Conservation (phyloP, 176 grass and related monocot genomes). For the Panicum miliaceum region DNA sequence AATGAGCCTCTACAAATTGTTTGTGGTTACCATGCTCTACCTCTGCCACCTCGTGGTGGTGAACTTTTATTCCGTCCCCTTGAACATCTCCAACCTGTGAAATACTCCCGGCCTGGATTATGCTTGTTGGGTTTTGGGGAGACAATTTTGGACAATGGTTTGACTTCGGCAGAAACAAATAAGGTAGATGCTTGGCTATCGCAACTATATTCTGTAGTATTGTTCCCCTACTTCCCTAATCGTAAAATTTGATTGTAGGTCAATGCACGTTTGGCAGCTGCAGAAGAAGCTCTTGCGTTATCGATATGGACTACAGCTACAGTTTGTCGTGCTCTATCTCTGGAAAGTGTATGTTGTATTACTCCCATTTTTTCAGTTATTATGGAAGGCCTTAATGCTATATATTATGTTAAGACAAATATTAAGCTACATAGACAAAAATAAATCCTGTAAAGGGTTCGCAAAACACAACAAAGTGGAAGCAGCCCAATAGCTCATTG, state of each 20-base stretch:
- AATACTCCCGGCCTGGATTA: conserved; percentile 71
- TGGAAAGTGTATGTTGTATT: conserved; percentile 78
- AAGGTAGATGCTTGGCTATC: conserved; percentile 57
- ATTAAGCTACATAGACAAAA: not conserved
- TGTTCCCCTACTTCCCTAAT: conserved; percentile 34
- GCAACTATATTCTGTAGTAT: conserved; percentile 7
- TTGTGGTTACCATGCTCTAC: conserved; percentile 91
- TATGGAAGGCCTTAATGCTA: not conserved
- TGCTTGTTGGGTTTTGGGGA: conserved; percentile 64
- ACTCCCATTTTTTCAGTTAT: conserved; percentile 8
- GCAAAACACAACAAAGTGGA: not conserved
- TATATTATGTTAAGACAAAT: not conserved
- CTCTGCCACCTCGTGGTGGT: conserved; percentile 74
- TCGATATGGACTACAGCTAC: conserved; percentile 89
- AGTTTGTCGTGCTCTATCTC: conserved; percentile 81
- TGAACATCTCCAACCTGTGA: conserved; percentile 88
- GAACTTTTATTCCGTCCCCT: conserved; percentile 90
- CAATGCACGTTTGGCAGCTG: conserved; percentile 68
- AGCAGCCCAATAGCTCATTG: not conserved
- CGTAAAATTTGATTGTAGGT: conserved; percentile 57
- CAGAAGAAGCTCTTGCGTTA: conserved; percentile 90
- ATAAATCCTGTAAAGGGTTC: conserved; percentile 13
- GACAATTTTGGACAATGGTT: conserved; percentile 41
- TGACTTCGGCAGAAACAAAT: conserved; percentile 53
- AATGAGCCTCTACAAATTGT: conserved; percentile 95